phyloP scores from a whole-genome alignment of 2,329 filamentous ascomycete genomes.

The Ascochyta lentis region DNA sequence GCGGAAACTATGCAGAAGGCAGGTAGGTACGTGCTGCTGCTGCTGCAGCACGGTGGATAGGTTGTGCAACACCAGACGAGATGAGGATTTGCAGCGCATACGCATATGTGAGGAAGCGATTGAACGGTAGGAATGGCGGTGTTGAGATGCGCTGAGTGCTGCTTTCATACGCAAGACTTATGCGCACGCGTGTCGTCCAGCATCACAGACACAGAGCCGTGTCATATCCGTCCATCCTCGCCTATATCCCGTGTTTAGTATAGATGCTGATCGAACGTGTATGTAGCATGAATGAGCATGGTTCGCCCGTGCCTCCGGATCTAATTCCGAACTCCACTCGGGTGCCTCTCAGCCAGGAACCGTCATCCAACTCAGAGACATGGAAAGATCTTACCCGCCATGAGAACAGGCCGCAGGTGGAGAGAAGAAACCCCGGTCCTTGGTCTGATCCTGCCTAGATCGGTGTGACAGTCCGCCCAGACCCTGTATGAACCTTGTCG shows the following conservation, averaged over 20 bases:
- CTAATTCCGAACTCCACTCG: background rate
- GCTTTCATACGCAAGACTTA: background rate
- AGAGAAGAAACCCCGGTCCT: background rate
- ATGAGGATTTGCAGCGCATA: constrained; percentile 11
- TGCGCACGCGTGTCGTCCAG: constrained; percentile 2
- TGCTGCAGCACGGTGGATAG: background rate
- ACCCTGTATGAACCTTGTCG: background rate
- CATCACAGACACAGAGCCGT: background rate
- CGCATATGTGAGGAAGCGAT: background rate
- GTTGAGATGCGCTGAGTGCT: background rate
- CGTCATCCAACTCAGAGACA: background rate
- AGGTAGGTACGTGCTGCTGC: background rate
- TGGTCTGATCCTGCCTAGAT: constrained; percentile 5
- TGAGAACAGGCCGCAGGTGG: background rate
- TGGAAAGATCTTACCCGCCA: background rate
- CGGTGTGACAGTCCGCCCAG: constrained; percentile 8
- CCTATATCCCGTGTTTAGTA: background rate
- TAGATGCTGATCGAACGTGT: background rate
- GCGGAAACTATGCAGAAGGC: background rate
- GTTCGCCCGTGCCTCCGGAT: background rate
- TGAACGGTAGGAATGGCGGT: constrained; percentile 11
- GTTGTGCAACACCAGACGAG: constrained; percentile 10
- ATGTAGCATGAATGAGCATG: background rate
- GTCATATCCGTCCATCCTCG: background rate
- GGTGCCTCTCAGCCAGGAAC: background rate